phyloP scores from a whole-genome alignment of 257 asterid species.

The Fraxinus americana region DNA sequence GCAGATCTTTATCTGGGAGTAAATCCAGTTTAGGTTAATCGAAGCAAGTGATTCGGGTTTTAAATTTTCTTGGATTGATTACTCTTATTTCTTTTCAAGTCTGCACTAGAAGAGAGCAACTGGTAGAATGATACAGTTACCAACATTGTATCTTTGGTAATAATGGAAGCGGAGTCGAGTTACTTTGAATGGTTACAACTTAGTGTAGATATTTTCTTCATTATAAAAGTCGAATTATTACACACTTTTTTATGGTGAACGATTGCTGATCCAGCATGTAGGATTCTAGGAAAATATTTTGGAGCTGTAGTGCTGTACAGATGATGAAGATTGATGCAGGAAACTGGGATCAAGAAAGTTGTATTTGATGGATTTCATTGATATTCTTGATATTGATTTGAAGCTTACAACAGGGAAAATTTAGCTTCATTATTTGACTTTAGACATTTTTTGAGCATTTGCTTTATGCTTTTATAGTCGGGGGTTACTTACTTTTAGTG shows the following conservation, averaged over 20 bases:
- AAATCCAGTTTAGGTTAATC: conserved; percentile 72
- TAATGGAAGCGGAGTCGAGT: conserved; percentile 20
- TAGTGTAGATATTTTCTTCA: conserved; percentile 14
- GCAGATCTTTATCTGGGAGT: conserved; percentile 72
- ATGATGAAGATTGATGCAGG: conserved; percentile 36
- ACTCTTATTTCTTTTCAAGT: conserved; percentile 20
- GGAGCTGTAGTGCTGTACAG: conserved; percentile 27
- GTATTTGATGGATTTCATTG: conserved; percentile 29
- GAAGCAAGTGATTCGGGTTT: conserved; percentile 20
- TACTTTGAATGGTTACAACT: conserved; percentile 26
- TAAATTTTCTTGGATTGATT: conserved; percentile 26
- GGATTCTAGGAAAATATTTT: conserved; percentile 38
- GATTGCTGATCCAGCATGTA: conserved; percentile 24
- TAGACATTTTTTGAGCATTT: not conserved
- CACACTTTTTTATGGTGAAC: conserved; percentile 25
- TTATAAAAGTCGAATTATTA: conserved; percentile 18
- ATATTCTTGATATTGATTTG: not conserved
- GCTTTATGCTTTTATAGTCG: too few relatives aligned
- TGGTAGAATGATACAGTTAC: conserved; percentile 19
- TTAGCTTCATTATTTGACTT: not conserved
- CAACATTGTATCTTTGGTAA: conserved; percentile 17
- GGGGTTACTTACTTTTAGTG: too few relatives aligned
- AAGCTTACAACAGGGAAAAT: not conserved
- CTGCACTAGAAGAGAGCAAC: conserved; percentile 23
- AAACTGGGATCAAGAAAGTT: conserved; percentile 30